phyloP scores from a whole-genome alignment of 768 basidiomycete genomes.

The Strobilomyces dryophilus region DNA sequence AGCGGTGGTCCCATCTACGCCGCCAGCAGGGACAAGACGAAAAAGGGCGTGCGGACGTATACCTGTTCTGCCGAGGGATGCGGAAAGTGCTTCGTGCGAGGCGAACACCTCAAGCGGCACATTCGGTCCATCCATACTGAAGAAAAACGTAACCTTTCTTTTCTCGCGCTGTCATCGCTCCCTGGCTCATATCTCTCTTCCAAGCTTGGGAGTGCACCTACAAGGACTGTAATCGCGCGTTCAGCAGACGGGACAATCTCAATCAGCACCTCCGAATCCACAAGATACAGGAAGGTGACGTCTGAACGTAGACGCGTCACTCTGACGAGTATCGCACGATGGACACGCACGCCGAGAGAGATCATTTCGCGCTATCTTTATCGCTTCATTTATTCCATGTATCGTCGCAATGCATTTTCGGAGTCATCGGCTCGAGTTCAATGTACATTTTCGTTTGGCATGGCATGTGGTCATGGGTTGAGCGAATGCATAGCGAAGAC shows the following conservation, averaged over 20 bases:
- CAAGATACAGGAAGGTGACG: conserved; percentile 19
- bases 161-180: neutral
- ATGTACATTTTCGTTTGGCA: neutral
- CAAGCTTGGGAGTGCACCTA: conserved; percentile 44
- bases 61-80: conserved; percentile 69
- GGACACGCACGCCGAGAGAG: neutral
- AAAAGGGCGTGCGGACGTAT: conserved; percentile 44
- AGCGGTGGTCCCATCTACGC: conserved; percentile 19
- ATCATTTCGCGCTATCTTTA: conserved; percentile 12
- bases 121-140: conserved; percentile 77
- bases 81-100: conserved; percentile 73
- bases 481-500: conserved; percentile 9
- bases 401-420: conserved; percentile 1
- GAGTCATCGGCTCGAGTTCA: neutral
- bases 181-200: neutral
- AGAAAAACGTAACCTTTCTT: conserved; percentile 59
- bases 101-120: conserved; percentile 81
- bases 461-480: conserved; percentile 20
- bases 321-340: neutral
- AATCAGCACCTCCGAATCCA: conserved; percentile 72
- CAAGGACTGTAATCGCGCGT: conserved; percentile 62
- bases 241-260: conserved; percentile 74
- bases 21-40: conserved; percentile 30
- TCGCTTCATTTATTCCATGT: conserved; percentile 18
- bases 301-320: neutral